These are phyloP conservation scores for Pachyrhizus erosus DNA, from an alignment of 306 rosid genomes.

Conservation along the genomic window DNA sequence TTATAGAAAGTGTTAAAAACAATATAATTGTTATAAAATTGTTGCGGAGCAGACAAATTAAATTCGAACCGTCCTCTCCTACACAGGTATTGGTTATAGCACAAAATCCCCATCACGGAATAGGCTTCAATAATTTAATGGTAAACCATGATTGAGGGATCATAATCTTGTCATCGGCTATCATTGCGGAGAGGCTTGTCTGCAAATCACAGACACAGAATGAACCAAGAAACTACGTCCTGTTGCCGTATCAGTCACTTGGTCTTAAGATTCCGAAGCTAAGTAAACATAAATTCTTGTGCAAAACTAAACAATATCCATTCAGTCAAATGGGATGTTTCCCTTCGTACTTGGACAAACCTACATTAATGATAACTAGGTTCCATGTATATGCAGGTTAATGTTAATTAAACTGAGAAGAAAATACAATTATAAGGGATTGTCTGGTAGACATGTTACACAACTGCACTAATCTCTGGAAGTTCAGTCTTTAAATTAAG, in stretches of 20 bases:
- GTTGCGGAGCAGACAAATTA: conserved; percentile 53
- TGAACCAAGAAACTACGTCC: conserved; percentile 58
- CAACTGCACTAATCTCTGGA: conserved; percentile 29
- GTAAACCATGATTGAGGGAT: conserved; percentile 61
- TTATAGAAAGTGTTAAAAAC: not conserved
- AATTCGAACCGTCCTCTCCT: conserved; percentile 34
- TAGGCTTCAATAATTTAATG: conserved; percentile 25
- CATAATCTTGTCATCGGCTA: conserved; percentile 67
- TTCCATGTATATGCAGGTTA: conserved; percentile 37
- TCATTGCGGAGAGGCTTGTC: conserved; percentile 62
- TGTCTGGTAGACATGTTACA: conserved; percentile 46
- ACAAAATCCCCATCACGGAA: conserved; percentile 38
- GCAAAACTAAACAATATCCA: conserved; percentile 40
- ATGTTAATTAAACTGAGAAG: conserved; percentile 25
- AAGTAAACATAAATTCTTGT: conserved; percentile 66
- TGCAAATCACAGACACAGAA: conserved; percentile 58
- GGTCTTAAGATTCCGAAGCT: conserved; percentile 50
- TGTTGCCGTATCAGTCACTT: conserved; percentile 39
- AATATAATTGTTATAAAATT: conserved; percentile 3
- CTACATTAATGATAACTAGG: conserved; percentile 41
- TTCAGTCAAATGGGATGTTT: conserved; percentile 51
- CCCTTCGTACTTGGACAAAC: conserved; percentile 46
- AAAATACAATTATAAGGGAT: conserved; percentile 15
- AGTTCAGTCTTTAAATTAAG: conserved; percentile 9
- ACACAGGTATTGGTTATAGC: conserved; percentile 26